Percentiles rank a stretch among this genome's conserved stretches.
Evolutionary conservation across 495 filamentous ascomycete genomes (phyloP).

Genomic region (Trichocladium uniseriatum): DNA sequence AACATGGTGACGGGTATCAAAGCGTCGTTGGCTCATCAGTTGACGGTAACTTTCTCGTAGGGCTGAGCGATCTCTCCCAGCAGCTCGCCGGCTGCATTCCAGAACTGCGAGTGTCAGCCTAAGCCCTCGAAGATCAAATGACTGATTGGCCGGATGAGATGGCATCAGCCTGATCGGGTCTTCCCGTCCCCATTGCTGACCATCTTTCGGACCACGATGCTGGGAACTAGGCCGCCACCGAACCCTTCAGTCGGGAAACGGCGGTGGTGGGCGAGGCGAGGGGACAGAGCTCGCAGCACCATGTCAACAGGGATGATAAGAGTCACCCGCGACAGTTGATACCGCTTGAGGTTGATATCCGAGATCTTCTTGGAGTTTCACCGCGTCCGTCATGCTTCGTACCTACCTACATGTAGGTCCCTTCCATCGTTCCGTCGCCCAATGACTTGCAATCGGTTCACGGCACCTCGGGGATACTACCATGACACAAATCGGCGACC

Average conservation of each 20-base stretch:
- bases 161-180: not conserved
- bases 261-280: too few relatives aligned
- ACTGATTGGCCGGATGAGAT: not conserved
- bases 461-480: constrained; percentile 11
- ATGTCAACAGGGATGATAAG: too few relatives aligned
- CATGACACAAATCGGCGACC: constrained; percentile 14
- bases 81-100: not conserved
- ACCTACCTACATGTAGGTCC: not conserved
- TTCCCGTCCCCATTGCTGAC: not conserved
- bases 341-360: too few relatives aligned
- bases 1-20: too few relatives aligned
- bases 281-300: too few relatives aligned
- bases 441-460: constrained; percentile 1
- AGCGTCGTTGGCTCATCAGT: too few relatives aligned
- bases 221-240: not conserved
- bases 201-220: not conserved
- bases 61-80: not conserved
- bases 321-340: too few relatives aligned
- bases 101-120: not conserved
- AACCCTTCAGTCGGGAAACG: not conserved
- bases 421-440: not conserved
- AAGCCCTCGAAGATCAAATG: too few relatives aligned
- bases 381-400: too few relatives aligned
- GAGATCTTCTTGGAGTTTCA: too few relatives aligned
- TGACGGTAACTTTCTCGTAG: too few relatives aligned